Percentiles rank a stretch among this genome's conserved stretches.
These are phyloP conservation scores for Eucalyptus tenuipes DNA, from an alignment of 345 rosid genomes.

Conservation along the genomic window DNA sequence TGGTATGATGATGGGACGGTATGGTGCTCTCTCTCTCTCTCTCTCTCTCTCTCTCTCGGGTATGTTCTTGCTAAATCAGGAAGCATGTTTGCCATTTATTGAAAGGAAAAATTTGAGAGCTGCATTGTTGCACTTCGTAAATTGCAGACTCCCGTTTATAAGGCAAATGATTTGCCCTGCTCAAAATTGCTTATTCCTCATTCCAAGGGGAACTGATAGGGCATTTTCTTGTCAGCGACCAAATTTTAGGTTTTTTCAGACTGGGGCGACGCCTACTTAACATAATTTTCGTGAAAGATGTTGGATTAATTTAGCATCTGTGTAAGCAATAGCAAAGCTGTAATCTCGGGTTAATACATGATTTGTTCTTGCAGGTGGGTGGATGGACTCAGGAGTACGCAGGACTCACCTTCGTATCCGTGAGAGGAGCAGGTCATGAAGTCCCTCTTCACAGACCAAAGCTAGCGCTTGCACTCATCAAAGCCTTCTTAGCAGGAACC, in stretches of 20 bases:
- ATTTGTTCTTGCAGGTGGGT: slow-evolving; percentile 50
- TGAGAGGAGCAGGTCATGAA: slow-evolving; percentile 94
- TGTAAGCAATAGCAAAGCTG: background rate
- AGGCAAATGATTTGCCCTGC: background rate
- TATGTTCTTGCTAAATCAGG: background rate
- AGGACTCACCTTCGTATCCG: slow-evolving; percentile 70
- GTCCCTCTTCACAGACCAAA: slow-evolving; percentile 83
- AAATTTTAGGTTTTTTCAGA: background rate
- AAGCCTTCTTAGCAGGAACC: slow-evolving; percentile 61
- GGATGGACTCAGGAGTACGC: slow-evolving; percentile 90
- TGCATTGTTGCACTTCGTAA: background rate
- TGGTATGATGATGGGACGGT: slow-evolving; percentile 94
- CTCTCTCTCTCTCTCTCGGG: background rate
- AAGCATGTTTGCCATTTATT: background rate
- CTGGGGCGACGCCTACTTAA: background rate
- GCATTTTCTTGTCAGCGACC: background rate
- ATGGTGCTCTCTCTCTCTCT: background rate
- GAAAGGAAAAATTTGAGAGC: background rate
- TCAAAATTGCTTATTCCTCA: background rate
- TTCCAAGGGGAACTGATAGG: background rate
- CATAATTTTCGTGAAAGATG: background rate
- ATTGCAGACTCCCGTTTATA: background rate
- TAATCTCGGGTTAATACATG: background rate
- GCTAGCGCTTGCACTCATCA: slow-evolving; percentile 61
- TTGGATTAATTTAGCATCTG: background rate